A percentile compares a stretch with the other conserved stretches of the same genome.
These are phyloP conservation scores for Sclerotinia subarctica DNA, from an alignment of 2,329 filamentous ascomycete genomes.

Conservation along the genomic window DNA sequence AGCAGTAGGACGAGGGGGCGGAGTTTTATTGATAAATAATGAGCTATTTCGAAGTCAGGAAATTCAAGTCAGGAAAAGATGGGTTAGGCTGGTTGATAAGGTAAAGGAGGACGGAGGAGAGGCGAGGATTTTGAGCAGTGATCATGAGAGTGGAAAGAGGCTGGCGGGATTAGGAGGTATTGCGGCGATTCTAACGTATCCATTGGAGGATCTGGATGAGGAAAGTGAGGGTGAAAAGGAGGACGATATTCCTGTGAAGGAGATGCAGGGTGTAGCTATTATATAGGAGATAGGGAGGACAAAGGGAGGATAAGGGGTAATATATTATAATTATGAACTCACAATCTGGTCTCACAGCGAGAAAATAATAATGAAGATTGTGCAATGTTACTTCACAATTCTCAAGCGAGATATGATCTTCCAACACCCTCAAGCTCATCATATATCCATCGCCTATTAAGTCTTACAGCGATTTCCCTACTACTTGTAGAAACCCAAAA, in stretches of 20 bases:
- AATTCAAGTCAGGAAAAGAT: conserved; percentile 70
- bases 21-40: conserved; percentile 82
- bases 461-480: too few species aligned
- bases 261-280: conserved; percentile 3
- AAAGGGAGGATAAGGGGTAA: neutral
- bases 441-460: too few species aligned
- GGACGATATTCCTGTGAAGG: neutral
- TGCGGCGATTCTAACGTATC: conserved; percentile 87
- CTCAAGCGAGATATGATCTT: too few species aligned
- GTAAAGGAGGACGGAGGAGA: conserved; percentile 87
- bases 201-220: conserved; percentile 76
- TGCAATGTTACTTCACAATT: too few species aligned
- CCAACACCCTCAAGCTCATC: too few species aligned
- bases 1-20: conserved; percentile 82
- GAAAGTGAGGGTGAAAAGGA: conserved; percentile 45
- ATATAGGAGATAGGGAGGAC: neutral
- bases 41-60: conserved; percentile 81
- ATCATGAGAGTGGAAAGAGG: conserved; percentile 88
- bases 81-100: conserved; percentile 81
- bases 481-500: too few species aligned
- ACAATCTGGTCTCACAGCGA: neutral
- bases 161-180: conserved; percentile 82
- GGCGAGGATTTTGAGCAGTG: conserved; percentile 81
- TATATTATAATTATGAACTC: neutral
- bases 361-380: neutral